Base-by-base conservation (phyloP, 495 filamentous ascomycete species). In the Lasiosphaeria hispida region DNA sequence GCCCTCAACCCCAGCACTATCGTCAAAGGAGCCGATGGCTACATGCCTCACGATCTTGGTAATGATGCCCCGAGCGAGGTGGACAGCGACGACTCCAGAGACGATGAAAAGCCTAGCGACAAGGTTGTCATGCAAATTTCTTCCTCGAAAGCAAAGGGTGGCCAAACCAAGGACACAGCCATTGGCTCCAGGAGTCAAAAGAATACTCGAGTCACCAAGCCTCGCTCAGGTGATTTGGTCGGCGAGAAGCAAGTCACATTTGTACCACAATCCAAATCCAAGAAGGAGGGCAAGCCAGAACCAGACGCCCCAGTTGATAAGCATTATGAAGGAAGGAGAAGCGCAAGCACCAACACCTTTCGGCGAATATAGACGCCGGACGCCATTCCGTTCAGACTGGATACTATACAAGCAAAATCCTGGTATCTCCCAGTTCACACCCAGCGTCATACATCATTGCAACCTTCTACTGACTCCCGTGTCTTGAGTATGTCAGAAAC, bases 221-320 rank as follows among this genome's bases (percentile, higher is more conserved):
- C 60, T 2, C 76, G 77, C 19, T 72, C 70, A 3, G 76, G 78
- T 40, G 83, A 83, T 15, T 82, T 88, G 2, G 84, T 89, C 19
- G 94, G 95, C 9, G 95, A 97, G 71, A 81, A 87, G 64, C 84
- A 94, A 69, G 76, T 97, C 48, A 90, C 90, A 15, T 97, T 97
- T 76, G 84, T 85, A 53, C 89, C 89, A 15, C 75, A 79, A 39
- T 78, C 74, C 40, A 86, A 81, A 60, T 78, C 74, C 40, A 86
- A 81, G 59, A 82, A 73, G 53, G 85, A 76, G 71, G 45, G 55
- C 55, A 59, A 70, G 67, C 59, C 71, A 66, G 52, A 64, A 59
- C 51, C 69, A 45, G 63, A 69, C 51, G 59, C 64, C 33, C 66
- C 72, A 58, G 60, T 60, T 53, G 67, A 70, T 57, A 74, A 73